A percentile compares a stretch with the other conserved stretches of the same genome.
Conservation (phyloP, 2,329 filamentous ascomycete species). For the Neurospora sp. region DNA sequence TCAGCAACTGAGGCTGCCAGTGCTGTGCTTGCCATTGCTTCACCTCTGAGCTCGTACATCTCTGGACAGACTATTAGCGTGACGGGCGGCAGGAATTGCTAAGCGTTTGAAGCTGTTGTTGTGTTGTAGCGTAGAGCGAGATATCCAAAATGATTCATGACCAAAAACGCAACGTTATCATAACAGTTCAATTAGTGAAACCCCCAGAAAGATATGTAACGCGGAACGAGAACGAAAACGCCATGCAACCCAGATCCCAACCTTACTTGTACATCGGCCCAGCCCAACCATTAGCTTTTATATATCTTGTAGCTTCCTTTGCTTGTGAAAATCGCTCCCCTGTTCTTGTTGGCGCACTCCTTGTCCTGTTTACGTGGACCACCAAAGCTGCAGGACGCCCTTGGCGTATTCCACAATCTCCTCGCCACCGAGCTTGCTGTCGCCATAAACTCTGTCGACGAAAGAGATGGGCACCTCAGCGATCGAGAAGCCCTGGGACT, state of each 20-base stretch:
- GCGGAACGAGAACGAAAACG: constrained; percentile 5
- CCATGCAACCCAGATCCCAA: constrained; percentile 4
- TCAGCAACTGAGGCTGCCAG: constrained; percentile 73
- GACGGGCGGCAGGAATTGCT: constrained; percentile 64
- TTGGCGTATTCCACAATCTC: constrained; percentile 97
- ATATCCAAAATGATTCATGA: neutral
- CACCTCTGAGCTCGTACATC: constrained; percentile 76
- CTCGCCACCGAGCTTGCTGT: constrained; percentile 79
- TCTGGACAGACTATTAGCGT: constrained; percentile 81
- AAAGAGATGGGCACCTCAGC: constrained; percentile 95
- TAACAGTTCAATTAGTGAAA: neutral
- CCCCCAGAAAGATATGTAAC: neutral
- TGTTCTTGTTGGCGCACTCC: neutral
- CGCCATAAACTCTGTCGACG: constrained; percentile 89
- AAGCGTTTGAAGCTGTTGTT: constrained; percentile 6
- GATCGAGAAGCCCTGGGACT: constrained; percentile 89
- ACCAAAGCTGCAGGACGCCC: constrained; percentile 67
- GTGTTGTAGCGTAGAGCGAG: neutral
- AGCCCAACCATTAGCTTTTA: neutral
- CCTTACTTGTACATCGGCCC: constrained; percentile 6
- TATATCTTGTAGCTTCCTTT: constrained; percentile 2
- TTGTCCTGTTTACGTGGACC: constrained; percentile 13
- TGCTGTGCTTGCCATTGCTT: constrained; percentile 67
- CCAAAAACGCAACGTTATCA: neutral
- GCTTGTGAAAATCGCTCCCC: neutral